Conservation (phyloP, 2,329 filamentous ascomycete genomes). For the Teratosphaeria destructans region DNA sequence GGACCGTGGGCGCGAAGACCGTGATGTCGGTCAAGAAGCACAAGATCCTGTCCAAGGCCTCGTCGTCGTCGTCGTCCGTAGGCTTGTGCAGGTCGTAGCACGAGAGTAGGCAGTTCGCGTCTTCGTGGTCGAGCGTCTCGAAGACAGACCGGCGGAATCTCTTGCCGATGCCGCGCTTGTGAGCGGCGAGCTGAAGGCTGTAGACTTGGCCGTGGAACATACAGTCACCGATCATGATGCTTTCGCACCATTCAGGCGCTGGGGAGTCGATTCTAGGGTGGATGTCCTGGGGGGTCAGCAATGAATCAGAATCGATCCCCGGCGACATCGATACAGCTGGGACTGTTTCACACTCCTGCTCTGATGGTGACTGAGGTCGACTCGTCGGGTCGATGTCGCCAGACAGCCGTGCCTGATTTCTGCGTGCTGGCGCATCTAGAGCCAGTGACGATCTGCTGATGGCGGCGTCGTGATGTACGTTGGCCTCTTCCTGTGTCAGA, state of each 20-base stretch:
- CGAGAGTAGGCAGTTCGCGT: slow-evolving; percentile 18
- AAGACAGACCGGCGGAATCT: slow-evolving; percentile 10
- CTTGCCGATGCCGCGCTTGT: slow-evolving; percentile 17
- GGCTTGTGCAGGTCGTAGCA: slow-evolving; percentile 31
- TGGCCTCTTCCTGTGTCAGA: slow-evolving; percentile 29
- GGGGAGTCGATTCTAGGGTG: slow-evolving; percentile 20
- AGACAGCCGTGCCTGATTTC: neutral
- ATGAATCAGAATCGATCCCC: neutral
- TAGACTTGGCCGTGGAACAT: slow-evolving; percentile 31
- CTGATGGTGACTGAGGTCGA: neutral
- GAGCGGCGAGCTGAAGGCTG: slow-evolving; percentile 7
- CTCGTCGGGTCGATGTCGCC: neutral
- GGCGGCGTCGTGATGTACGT: slow-evolving; percentile 24
- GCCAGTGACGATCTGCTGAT: slow-evolving; percentile 27
- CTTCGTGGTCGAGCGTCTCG: neutral
- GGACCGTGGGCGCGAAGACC: slow-evolving; percentile 35
- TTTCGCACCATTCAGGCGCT: slow-evolving; percentile 36
- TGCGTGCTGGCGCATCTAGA: neutral
- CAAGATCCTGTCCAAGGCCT: slow-evolving; percentile 32
- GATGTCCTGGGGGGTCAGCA: neutral
- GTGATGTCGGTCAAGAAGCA: slow-evolving; percentile 36
- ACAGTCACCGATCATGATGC: slow-evolving; percentile 40
- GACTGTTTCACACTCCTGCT: neutral
- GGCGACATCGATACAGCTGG: neutral
- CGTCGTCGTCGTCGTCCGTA: slow-evolving; percentile 31